A percentile compares a stretch with the other conserved stretches of the same genome.
These are phyloP conservation scores for Solanum bulbocastanum DNA, from an alignment of 257 asterid genomes.

Conservation along the genomic window DNA sequence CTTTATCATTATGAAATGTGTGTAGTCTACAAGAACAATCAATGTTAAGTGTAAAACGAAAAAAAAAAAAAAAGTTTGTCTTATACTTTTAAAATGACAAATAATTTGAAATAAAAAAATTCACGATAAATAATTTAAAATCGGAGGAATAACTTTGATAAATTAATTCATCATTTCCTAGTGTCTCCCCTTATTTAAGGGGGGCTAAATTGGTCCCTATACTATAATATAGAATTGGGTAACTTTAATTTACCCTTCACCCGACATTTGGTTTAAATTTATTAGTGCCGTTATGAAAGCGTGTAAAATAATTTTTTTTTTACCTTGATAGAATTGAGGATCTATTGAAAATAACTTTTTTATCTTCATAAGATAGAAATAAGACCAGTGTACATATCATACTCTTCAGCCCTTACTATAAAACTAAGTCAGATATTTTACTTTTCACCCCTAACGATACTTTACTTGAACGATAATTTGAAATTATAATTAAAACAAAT, in stretches of 20 bases:
- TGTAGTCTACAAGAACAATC: not conserved
- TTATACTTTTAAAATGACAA: not conserved
- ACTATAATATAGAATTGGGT: not conserved
- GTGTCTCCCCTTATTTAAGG: not conserved
- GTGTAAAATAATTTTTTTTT: no score
- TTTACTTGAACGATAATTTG: no score
- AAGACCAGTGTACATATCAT: no score
- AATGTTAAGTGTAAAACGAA: not conserved
- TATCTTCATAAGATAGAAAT: no score
- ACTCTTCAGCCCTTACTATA: no score
- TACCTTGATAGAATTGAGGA: no score
- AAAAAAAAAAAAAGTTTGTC: not conserved
- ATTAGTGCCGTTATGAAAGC: not conserved
- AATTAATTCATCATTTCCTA: not conserved
- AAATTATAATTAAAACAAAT: no score
- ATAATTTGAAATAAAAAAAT: not conserved
- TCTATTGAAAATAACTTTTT: no score
- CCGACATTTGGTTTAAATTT: not conserved
- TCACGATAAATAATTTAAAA: not conserved
- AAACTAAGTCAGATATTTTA: no score
- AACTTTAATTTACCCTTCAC: not conserved
- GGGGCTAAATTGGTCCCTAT: not conserved
- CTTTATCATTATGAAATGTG: not conserved
- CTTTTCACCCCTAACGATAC: not conserved
- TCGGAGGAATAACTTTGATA: not conserved